These are phyloP conservation scores for Pseudomicrostroma phylloplanum DNA, from an alignment of 1,284 basidiomycete species.

Conservation along the genomic window DNA sequence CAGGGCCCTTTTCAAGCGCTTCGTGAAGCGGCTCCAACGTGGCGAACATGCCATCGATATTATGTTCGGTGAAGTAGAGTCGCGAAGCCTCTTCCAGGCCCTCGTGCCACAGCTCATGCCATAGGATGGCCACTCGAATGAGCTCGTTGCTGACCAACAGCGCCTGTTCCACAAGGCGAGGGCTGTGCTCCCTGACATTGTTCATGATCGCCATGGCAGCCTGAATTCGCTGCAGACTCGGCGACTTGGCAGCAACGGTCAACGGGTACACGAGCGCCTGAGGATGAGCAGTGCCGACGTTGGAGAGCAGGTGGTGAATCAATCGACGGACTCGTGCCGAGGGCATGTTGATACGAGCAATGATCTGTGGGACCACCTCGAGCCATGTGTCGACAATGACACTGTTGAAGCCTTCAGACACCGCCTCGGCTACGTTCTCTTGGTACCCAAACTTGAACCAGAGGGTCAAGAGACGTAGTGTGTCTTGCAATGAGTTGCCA, in stretches of 20 bases:
- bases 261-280: conserved; percentile 95
- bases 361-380: conserved; percentile 98
- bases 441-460: conserved; percentile 99
- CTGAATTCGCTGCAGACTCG: conserved; percentile 71
- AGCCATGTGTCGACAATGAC: conserved; percentile 98
- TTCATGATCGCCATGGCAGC: conserved; percentile 86
- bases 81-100: conserved; percentile 95
- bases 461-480: conserved; percentile 81
- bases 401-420: conserved; percentile 77
- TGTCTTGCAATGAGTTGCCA: conserved; percentile 91
- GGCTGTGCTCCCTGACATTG: conserved; percentile 87
- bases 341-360: conserved; percentile 94
- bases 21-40: conserved; percentile 90
- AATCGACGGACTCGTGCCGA: conserved; percentile 78
- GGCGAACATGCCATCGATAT: conserved; percentile 97
- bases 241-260: conserved; percentile 97
- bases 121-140: conserved; percentile 93
- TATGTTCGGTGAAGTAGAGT: conserved; percentile 94
- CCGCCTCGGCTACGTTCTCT: conserved; percentile 81
- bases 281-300: conserved; percentile 92
- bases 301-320: conserved; percentile 81
- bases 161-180: conserved; percentile 83
- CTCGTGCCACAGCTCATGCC: conserved; percentile 99
- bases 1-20: conserved; percentile 89
- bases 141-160: conserved; percentile 86